Conservation (phyloP, 2,329 filamentous ascomycete genomes). For the Amphichorda felina region DNA sequence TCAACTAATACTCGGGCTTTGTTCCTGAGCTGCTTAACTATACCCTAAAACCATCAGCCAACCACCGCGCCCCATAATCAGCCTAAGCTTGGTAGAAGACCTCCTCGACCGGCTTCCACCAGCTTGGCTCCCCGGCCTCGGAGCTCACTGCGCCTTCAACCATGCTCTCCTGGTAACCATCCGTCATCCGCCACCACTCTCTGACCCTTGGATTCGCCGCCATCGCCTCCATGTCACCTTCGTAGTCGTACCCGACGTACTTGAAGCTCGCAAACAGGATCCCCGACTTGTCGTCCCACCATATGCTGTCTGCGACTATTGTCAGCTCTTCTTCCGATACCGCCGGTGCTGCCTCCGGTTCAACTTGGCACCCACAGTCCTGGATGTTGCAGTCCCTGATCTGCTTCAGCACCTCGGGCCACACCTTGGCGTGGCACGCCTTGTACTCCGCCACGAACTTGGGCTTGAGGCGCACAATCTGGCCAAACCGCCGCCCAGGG, state of each 20-base stretch:
- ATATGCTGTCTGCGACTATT: constrained; percentile 56
- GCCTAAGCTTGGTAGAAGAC: constrained; percentile 49
- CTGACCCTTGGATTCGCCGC: constrained; percentile 58
- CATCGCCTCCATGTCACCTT: constrained; percentile 68
- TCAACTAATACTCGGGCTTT: too few relatives aligned
- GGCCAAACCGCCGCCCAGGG: constrained; percentile 48
- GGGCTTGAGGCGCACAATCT: constrained; percentile 61
- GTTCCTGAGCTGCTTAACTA: too few relatives aligned
- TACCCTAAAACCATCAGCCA: too few relatives aligned
- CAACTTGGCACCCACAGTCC: constrained; percentile 43
- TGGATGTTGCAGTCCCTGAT: constrained; percentile 65
- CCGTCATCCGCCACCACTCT: constrained; percentile 75
- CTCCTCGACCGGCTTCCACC: constrained; percentile 61
- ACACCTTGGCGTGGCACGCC: constrained; percentile 59
- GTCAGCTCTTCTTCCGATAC: too few relatives aligned
- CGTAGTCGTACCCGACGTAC: constrained; percentile 63
- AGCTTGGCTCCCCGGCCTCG: constrained; percentile 45
- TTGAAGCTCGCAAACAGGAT: constrained; percentile 69
- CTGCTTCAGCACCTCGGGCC: constrained; percentile 66
- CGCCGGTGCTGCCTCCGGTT: too few relatives aligned
- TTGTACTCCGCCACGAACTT: constrained; percentile 59
- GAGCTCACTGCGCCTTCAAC: constrained; percentile 48
- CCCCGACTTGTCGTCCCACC: constrained; percentile 47
- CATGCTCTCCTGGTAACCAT: constrained; percentile 58
- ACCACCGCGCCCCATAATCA: too few relatives aligned